A percentile compares a stretch with the other conserved stretches of the same genome.
These are phyloP conservation scores for Ophiostoma fasciatum DNA, from an alignment of 2,329 filamentous ascomycete genomes.

Conservation along the genomic window DNA sequence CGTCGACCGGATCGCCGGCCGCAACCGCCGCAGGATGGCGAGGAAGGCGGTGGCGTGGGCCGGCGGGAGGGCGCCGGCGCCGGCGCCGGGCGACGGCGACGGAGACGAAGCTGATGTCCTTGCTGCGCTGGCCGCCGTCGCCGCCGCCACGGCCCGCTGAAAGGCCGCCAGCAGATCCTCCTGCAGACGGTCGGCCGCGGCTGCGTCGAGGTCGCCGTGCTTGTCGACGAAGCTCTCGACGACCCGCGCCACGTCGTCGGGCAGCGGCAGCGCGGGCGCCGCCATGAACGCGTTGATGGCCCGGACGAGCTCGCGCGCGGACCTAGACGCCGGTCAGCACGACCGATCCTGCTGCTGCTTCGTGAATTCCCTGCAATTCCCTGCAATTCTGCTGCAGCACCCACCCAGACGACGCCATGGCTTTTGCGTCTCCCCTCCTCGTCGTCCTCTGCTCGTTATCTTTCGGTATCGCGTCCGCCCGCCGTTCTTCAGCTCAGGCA, in stretches of 20 bases:
- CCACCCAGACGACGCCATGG: constrained; percentile 4
- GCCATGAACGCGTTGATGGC: constrained; percentile 36
- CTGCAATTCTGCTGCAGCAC: too few relatives aligned
- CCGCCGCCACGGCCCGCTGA: too few relatives aligned
- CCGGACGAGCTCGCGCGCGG: constrained; percentile 47
- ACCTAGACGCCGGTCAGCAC: too few relatives aligned
- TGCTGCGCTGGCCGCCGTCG: too few relatives aligned
- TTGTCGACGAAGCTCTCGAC: constrained; percentile 55
- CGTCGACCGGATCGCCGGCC: constrained; percentile 47
- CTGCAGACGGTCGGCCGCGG: constrained; percentile 53
- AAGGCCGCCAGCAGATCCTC: constrained; percentile 57
- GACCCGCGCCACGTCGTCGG: constrained; percentile 45
- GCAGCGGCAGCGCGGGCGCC: constrained; percentile 43
- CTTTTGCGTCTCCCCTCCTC: too few relatives aligned
- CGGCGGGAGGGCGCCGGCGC: constrained; percentile 33
- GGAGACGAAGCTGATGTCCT: too few relatives aligned
- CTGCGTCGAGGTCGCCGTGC: constrained; percentile 52
- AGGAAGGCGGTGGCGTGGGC: constrained; percentile 51
- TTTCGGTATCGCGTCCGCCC: too few relatives aligned
- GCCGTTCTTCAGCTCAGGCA: too few relatives aligned
- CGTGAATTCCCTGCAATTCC: too few relatives aligned
- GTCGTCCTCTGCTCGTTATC: too few relatives aligned
- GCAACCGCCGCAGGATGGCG: constrained; percentile 46
- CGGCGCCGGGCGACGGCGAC: too few relatives aligned
- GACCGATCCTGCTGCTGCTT: too few relatives aligned